Evolutionary conservation across 106 monocot genomes (phyloP).

Genomic region (Triglochin maritima): DNA sequence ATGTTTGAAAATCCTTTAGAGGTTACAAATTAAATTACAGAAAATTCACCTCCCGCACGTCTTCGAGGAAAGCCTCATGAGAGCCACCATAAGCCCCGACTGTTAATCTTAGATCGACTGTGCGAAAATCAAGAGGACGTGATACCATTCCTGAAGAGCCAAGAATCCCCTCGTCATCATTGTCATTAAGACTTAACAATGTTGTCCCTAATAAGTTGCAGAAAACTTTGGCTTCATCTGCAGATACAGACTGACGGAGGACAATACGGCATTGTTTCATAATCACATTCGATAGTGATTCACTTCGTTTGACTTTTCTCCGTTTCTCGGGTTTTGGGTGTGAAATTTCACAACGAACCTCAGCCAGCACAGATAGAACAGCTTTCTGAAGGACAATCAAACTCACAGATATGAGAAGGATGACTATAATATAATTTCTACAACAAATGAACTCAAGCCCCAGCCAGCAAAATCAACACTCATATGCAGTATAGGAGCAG

Average conservation of each 20-base stretch:
- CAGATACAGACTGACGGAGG: constrained; percentile 46
- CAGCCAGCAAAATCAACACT: too few relatives aligned
- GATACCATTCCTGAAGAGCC: constrained; percentile 85
- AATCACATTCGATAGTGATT: constrained; percentile 62
- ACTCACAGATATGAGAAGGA: not conserved
- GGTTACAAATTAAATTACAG: not conserved
- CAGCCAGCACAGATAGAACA: constrained; percentile 60
- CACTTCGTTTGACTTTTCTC: constrained; percentile 24
- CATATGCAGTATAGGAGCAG: not conserved
- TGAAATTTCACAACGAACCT: constrained; percentile 30
- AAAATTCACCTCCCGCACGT: constrained; percentile 65
- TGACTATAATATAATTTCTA: not conserved
- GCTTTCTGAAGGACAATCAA: constrained; percentile 62
- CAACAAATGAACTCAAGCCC: not conserved
- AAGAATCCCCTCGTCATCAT: constrained; percentile 86
- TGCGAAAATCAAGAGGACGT: constrained; percentile 89
- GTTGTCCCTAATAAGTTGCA: constrained; percentile 80
- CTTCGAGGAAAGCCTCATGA: constrained; percentile 80
- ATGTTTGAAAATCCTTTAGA: too few relatives aligned
- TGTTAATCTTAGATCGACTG: constrained; percentile 75
- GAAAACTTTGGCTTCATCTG: constrained; percentile 81
- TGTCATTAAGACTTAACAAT: constrained; percentile 55
- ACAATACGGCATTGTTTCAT: constrained; percentile 84
- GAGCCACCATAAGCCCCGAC: constrained; percentile 74
- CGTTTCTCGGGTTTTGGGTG: constrained; percentile 37